Evolutionary conservation across 257 asterid species (phyloP).

Genomic region (Parsonsia alboflavescens): DNA sequence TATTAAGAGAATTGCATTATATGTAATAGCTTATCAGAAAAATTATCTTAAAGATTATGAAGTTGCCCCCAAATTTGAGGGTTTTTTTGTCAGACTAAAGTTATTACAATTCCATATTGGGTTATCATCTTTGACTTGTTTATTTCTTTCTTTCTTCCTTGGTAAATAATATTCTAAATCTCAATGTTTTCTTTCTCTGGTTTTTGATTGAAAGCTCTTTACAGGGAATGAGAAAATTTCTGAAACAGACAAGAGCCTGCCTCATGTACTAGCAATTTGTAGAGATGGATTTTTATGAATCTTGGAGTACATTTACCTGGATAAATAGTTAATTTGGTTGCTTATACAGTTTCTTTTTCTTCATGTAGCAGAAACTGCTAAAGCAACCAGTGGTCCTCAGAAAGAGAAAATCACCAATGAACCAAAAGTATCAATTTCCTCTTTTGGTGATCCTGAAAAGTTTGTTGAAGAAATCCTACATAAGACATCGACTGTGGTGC

Average conservation of each 20-base stretch:
- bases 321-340: neutral
- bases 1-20: neutral
- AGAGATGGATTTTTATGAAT: neutral
- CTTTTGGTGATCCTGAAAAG: constrained; percentile 54
- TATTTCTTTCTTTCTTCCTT: neutral
- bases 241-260: neutral
- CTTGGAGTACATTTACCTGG: neutral
- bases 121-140: neutral
- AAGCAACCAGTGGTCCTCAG: constrained; percentile 33
- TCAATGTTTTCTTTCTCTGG: neutral
- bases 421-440: constrained; percentile 17
- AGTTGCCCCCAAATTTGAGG: neutral
- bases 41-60: neutral
- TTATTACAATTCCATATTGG: neutral
- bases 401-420: constrained; percentile 40
- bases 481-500: constrained; percentile 42
- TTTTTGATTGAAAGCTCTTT: neutral
- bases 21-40: neutral
- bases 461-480: constrained; percentile 66
- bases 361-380: constrained; percentile 35
- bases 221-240: neutral
- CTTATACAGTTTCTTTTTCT: neutral
- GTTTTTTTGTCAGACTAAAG: neutral
- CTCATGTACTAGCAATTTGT: neutral
- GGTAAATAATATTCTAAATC: neutral